Evolutionary conservation across 2,329 filamentous ascomycete genomes (phyloP), one percentile per base, ranked within the genome.

Genomic region (Amylocarpus encephaloides): DNA sequence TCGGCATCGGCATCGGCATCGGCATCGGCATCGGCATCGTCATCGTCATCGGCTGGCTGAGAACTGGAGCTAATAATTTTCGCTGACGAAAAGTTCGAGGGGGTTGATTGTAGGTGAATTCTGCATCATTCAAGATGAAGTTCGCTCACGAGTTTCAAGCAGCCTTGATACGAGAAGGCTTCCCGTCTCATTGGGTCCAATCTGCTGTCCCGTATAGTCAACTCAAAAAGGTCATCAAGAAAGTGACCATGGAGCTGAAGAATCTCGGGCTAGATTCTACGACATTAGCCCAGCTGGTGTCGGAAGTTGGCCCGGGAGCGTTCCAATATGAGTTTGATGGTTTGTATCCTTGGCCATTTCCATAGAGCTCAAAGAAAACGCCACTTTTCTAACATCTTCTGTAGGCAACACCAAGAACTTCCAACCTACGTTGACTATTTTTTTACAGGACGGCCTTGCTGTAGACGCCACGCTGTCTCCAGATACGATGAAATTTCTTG

Each of bases 191-290:
- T 64, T 83, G 79, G 79, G 70, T 90, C 43, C 75, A 85, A 40
- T 83, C 82, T 26, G 88, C 89, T 43, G 87, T 95, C 54, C 88
- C 86, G 2, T 95, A 95, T 66, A 79, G 84, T 40, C 80, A 89
- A 67, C 78, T 95, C 50, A 95, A 95, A 70, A 95, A 94, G 71
- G 88, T 86, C 68, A 84, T 95, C 64, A 92, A 91, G 65, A 84
- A 83, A 64, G 83, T 94, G 13, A 22, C 43, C 19, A 44, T 80
- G 46, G 88, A 95, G 71, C 75, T 95, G 46, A 71, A 75, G 36
- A 75, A 77, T 32, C 71, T 92, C 12, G 88, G 88, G 6, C 78
- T 94, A 29, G 85, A 88, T 56, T 78, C 79, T 4, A 76, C 83
- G 9, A 89, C 85, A 1, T 71, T 94, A 49, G 76, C 80, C 42